phyloP scores from a whole-genome alignment of 495 filamentous ascomycete genomes.

The Podospora bellae-mahoneyi region DNA sequence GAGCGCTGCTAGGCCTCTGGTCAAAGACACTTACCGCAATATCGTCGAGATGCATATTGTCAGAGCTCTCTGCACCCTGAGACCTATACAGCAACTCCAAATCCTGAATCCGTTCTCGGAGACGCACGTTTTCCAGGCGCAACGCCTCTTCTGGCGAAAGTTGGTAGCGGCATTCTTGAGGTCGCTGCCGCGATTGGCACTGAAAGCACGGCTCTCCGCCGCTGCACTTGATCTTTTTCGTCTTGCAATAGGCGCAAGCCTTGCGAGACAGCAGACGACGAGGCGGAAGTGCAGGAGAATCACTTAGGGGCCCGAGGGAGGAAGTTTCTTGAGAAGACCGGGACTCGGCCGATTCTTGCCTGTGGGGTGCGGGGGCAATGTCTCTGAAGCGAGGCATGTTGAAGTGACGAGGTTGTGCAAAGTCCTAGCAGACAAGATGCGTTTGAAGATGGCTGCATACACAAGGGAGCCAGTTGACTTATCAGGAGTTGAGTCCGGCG shows the following conservation, averaged over 20 bases:
- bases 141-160: background rate
- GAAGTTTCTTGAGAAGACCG: background rate
- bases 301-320: background rate
- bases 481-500: background rate
- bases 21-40: background rate
- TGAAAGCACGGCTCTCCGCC: background rate
- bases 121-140: background rate
- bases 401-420: background rate
- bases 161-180: background rate
- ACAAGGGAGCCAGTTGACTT: background rate
- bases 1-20: background rate
- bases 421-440: background rate
- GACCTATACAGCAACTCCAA: background rate
- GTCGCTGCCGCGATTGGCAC: background rate
- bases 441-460: background rate
- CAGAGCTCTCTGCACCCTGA: background rate
- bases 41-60: background rate
- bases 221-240: conserved; percentile 5
- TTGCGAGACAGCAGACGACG: background rate
- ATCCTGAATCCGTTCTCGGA: background rate
- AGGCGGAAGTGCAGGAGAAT: background rate
- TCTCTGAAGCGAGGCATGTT: conserved; percentile 3
- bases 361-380: background rate
- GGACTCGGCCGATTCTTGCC: background rate
- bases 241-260: background rate